Base-by-base conservation (phyloP, 768 basidiomycete species). In the Xerocomus spinulosus region DNA sequence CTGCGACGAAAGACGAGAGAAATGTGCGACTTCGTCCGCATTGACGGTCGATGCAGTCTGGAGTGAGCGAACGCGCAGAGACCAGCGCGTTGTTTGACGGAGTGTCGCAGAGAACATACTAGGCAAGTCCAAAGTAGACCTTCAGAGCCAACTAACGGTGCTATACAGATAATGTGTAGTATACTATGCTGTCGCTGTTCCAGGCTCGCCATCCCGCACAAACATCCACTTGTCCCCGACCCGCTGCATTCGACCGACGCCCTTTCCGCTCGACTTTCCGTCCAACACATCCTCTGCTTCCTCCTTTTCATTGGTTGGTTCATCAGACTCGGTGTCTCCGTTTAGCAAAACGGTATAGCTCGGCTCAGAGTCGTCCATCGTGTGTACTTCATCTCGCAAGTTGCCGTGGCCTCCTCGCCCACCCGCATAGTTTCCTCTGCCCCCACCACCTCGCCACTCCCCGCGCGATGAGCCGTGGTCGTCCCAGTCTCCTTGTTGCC, bases 1-100 rank as follows among this genome's bases (percentile, higher is more conserved):
- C 59, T 83, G 75, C n/a, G 86, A 82, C 2, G 92, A 90, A 5
- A 96, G 81, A 23, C 78, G 75, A 3, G 93, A 91, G 66, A 97
- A 96, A 65, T 91, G 89, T 0, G 86, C 82, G 32, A 96, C 87
- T 68, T 97, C 94, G 44, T 74, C 76, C 0, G 75, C 63, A 62
- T 95, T 93, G 57, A 92, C 77, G 32, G 51, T 65, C 7, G 65
- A 57, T 8, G 50, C 57, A 0, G 64, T 58, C 21, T 68, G 62
- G 13, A 68, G 47, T 8, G 21, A 18, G 21, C 64, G 48, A 4
- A 42, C 18, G 36, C 17, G 14, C 25, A 21, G 60, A 17, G 50
- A 26, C 26, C 28, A 41, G 35, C 44, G 51, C 17, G 51, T 18
- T 34, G 52, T 50, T 3, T 52, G 61, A 50, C 61, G 56, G 23